Evolutionary conservation across 257 asterid genomes (phyloP), one percentile per base, ranked within the genome.

Genomic region (Lantana camara): DNA sequence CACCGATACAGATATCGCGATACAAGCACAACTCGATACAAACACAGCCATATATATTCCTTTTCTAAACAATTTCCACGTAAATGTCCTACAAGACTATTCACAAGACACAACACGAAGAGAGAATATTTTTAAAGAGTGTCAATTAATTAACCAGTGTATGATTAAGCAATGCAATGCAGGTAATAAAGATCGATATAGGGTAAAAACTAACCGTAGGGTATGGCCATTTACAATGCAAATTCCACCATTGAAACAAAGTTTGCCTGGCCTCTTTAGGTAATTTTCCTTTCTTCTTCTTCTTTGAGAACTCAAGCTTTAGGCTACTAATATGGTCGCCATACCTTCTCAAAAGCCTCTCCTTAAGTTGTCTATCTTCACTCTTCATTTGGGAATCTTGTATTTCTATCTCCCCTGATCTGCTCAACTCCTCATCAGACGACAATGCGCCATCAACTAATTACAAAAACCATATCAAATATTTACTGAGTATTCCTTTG

Each of bases 191-290:
- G n/a, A n/a, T n/a, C n/a, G n/a, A n/a, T n/a, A n/a, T n/a, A n/a
- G n/a, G n/a, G n/a, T n/a, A n/a, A n/a, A n/a, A n/a, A 67, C 72
- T 63, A 37, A 91, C 98, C 69, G 98, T 91, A 2, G 98, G 98
- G 45, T 91, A 91, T 0, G 98, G 98, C 98, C 98, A 91, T 68
- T 83, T 86, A 71, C 73, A 74, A 73, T 91, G 98, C 37, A 68
- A 74, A 78, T 77, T 86, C 98, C 98, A 91, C 98, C 98, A 91
- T 40, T 80, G 67, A 44, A 88, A 88, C 68, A 91, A 58, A 32
- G 71, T 73, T 67, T 77, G 89, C 40, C 89, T 82, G 0, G 88
- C 93, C 57, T 86, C 95, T 57, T 84, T 91, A 10, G 96, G 98
- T 10, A 91, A 74, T 58, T 91, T 91, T 3, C 90, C 96, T 74